Evolutionary conservation across 768 basidiomycete species (phyloP).

Genomic region (Termitomyces sp.): DNA sequence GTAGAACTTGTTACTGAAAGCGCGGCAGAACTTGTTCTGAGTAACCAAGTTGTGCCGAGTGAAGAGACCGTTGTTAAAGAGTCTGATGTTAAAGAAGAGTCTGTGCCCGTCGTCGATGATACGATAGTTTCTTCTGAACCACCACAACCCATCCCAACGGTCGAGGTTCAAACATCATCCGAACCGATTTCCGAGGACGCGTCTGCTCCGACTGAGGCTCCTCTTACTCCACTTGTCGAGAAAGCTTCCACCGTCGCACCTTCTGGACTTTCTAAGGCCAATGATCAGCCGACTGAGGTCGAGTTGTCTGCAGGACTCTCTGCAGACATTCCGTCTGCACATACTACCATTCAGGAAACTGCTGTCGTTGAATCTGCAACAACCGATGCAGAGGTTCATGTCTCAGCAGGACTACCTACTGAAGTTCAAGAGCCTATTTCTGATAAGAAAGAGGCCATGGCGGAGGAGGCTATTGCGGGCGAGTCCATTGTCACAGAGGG

Average conservation of each 20-base stretch:
- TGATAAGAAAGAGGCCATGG: background rate
- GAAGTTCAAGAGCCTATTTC: background rate
- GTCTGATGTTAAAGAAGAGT: background rate
- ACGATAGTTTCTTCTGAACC: background rate
- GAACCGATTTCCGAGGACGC: background rate
- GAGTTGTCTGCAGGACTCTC: background rate
- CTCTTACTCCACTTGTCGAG: background rate
- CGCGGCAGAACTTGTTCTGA: background rate
- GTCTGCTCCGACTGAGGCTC: background rate
- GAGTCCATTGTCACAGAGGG: background rate
- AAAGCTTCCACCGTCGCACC: background rate
- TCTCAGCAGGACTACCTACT: background rate
- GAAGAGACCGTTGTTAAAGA: background rate
- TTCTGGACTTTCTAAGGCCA: background rate
- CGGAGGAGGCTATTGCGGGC: background rate
- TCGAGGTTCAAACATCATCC: background rate
- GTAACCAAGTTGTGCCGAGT: background rate
- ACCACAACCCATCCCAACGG: background rate
- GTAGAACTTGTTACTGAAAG: background rate
- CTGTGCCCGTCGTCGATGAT: background rate
- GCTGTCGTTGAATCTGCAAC: background rate
- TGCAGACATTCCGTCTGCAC: background rate
- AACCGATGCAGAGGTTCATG: background rate
- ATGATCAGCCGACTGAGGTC: background rate
- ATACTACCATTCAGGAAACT: background rate